Evolutionary conservation across 2,329 filamentous ascomycete species (phyloP).

Genomic region (Penicillium sp.): DNA sequence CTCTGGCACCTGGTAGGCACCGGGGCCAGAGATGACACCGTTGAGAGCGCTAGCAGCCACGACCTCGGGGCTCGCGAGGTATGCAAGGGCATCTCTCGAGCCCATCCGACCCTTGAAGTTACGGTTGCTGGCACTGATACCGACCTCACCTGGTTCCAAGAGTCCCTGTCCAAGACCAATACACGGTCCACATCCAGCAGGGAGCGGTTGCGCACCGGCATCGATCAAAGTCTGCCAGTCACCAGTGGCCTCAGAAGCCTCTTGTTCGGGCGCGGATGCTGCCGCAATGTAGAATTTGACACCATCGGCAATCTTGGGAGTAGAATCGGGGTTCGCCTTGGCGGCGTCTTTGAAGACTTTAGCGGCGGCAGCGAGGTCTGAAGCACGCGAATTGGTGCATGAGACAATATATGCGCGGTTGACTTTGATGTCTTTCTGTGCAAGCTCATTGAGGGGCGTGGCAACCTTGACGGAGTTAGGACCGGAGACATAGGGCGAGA

Average conservation of each 20-base stretch:
- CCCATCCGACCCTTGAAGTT: conserved; percentile 95
- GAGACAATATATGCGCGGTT: conserved; percentile 84
- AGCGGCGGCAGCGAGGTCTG: conserved; percentile 77
- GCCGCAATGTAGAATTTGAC: conserved; percentile 89
- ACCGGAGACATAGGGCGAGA: conserved; percentile 79
- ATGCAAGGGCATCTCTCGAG: conserved; percentile 71
- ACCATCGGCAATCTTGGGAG: conserved; percentile 67
- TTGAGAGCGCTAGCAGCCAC: conserved; percentile 82
- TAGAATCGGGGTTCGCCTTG: conserved; percentile 54
- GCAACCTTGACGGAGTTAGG: conserved; percentile 86
- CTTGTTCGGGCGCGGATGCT: conserved; percentile 74
- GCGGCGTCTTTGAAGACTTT: conserved; percentile 79
- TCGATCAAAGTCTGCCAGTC: conserved; percentile 81
- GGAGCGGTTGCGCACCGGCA: conserved; percentile 69
- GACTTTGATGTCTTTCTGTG: conserved; percentile 61
- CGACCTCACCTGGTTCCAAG: conserved; percentile 78
- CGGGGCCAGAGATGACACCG: conserved; percentile 59
- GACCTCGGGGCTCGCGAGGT: conserved; percentile 83
- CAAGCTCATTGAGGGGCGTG: conserved; percentile 69
- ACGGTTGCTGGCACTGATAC: conserved; percentile 77
- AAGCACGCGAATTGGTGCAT: conserved; percentile 81
- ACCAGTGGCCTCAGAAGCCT: conserved; percentile 70
- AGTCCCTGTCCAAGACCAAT: conserved; percentile 80
- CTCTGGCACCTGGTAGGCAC: conserved; percentile 70
- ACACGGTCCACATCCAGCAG: conserved; percentile 75